Conservation (phyloP, 2,329 filamentous ascomycete genomes). For the Dactylellina drechsleri region DNA sequence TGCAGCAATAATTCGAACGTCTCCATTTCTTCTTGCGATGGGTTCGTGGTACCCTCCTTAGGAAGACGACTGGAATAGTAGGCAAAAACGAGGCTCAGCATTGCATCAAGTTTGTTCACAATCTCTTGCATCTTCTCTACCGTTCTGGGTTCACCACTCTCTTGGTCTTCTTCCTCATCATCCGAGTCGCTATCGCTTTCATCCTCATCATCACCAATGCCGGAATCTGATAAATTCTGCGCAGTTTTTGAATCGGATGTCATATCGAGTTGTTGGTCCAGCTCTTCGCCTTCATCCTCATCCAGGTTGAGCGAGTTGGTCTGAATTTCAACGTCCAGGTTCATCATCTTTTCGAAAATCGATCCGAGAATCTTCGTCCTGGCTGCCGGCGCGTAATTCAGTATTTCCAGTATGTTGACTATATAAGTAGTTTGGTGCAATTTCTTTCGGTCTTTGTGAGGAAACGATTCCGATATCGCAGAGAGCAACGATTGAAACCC, state of each 20-base stretch:
- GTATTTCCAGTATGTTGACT: slow-evolving; percentile 80
- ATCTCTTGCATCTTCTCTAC: slow-evolving; percentile 80
- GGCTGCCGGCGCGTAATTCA: slow-evolving; percentile 79
- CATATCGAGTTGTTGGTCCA: slow-evolving; percentile 70
- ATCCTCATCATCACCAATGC: slow-evolving; percentile 60
- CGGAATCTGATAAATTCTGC: slow-evolving; percentile 40
- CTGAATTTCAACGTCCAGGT: slow-evolving; percentile 95
- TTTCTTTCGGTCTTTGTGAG: slow-evolving; percentile 78
- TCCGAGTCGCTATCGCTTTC: slow-evolving; percentile 73
- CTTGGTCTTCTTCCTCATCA: slow-evolving; percentile 68
- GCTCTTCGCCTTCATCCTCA: slow-evolving; percentile 70
- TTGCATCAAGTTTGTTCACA: slow-evolving; percentile 88
- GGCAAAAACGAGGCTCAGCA: slow-evolving; percentile 86
- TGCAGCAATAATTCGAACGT: slow-evolving; percentile 81
- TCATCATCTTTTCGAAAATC: slow-evolving; percentile 86
- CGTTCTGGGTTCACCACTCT: slow-evolving; percentile 65
- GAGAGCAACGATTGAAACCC: slow-evolving; percentile 74
- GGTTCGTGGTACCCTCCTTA: slow-evolving; percentile 62
- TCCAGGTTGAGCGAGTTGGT: slow-evolving; percentile 91
- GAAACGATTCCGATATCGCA: slow-evolving; percentile 70
- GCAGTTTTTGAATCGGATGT: slow-evolving; percentile 57
- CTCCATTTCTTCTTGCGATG: slow-evolving; percentile 73
- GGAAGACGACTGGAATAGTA: slow-evolving; percentile 80
- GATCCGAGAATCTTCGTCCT: slow-evolving; percentile 82
- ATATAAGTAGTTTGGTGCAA: slow-evolving; percentile 88